These are phyloP conservation scores for Xylaria sp. DNA, from an alignment of 2,329 filamentous ascomycete species.

Conservation along the genomic window DNA sequence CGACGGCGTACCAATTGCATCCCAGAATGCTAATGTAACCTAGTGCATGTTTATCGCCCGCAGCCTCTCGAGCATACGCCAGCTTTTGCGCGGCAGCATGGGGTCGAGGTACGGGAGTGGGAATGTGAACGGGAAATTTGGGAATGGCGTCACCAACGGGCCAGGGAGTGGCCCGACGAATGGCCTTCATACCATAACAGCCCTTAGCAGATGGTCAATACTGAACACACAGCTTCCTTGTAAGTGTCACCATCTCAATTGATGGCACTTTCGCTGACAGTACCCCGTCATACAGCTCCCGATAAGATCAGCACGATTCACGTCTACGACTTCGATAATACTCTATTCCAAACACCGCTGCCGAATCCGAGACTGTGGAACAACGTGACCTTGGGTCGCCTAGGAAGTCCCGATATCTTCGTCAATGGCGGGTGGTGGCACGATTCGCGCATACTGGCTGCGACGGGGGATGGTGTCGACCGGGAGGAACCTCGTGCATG, in stretches of 20 bases:
- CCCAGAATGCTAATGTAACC: slow-evolving; percentile 22
- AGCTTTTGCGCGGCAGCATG: slow-evolving; percentile 39
- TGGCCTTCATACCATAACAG: slow-evolving; percentile 69
- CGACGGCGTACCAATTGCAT: not conserved
- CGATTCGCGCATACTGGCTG: slow-evolving; percentile 83
- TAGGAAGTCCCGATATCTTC: slow-evolving; percentile 80
- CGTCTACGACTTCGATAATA: slow-evolving; percentile 98
- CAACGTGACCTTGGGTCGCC: slow-evolving; percentile 76
- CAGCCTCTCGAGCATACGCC: slow-evolving; percentile 25
- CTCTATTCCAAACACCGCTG: slow-evolving; percentile 88
- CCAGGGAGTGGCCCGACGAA: slow-evolving; percentile 36
- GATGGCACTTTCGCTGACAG: slow-evolving; percentile 25
- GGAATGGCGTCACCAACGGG: slow-evolving; percentile 34
- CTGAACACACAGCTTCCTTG: slow-evolving; percentile 76
- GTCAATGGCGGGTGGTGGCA: slow-evolving; percentile 97
- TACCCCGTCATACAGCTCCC: slow-evolving; percentile 55
- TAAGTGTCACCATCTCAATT: slow-evolving; percentile 49
- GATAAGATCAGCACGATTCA: slow-evolving; percentile 82
- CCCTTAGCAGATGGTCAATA: slow-evolving; percentile 86
- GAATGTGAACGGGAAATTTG: slow-evolving; percentile 28
- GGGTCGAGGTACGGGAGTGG: slow-evolving; percentile 31
- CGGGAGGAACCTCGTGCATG: slow-evolving; percentile 85
- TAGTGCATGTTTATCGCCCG: slow-evolving; percentile 30
- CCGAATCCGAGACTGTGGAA: slow-evolving; percentile 92
- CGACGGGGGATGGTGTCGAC: slow-evolving; percentile 84